phyloP scores from a whole-genome alignment of 2,329 filamentous ascomycete genomes.

The Phialophora chinensis region DNA sequence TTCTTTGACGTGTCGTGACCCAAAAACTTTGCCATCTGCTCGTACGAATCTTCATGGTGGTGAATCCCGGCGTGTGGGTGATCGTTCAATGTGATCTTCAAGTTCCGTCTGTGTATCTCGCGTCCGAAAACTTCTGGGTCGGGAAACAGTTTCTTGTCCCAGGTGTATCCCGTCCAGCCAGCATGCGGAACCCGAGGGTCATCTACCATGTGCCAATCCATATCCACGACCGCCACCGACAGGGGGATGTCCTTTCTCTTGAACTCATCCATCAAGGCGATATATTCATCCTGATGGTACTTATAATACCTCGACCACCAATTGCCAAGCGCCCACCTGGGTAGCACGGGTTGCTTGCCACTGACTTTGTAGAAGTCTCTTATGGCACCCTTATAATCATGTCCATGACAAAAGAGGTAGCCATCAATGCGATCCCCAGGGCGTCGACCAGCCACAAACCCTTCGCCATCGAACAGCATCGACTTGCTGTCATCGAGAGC shows the following conservation, averaged over 20 bases:
- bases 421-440: conserved; percentile 57
- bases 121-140: conserved; percentile 60
- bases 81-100: conserved; percentile 66
- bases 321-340: conserved; percentile 65
- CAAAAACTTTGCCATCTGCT: conserved; percentile 60
- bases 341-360: conserved; percentile 61
- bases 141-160: conserved; percentile 65
- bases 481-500: conserved; percentile 61
- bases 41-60: conserved; percentile 62
- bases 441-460: conserved; percentile 55
- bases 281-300: conserved; percentile 62
- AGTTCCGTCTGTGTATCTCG: conserved; percentile 58
- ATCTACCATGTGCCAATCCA: conserved; percentile 69
- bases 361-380: conserved; percentile 62
- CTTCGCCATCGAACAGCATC: conserved; percentile 63
- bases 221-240: conserved; percentile 66
- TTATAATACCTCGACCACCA: conserved; percentile 71
- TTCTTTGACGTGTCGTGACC: conserved; percentile 57
- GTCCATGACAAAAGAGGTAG: conserved; percentile 66
- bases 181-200: conserved; percentile 53
- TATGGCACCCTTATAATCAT: conserved; percentile 62
- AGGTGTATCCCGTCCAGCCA: conserved; percentile 69
- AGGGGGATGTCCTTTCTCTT: conserved; percentile 59
- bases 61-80: conserved; percentile 67
- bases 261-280: conserved; percentile 64